Evolutionary conservation across 371 early-diverging fungal species (phyloP).

Genomic region (Paraphysoderma sedebokerense): DNA sequence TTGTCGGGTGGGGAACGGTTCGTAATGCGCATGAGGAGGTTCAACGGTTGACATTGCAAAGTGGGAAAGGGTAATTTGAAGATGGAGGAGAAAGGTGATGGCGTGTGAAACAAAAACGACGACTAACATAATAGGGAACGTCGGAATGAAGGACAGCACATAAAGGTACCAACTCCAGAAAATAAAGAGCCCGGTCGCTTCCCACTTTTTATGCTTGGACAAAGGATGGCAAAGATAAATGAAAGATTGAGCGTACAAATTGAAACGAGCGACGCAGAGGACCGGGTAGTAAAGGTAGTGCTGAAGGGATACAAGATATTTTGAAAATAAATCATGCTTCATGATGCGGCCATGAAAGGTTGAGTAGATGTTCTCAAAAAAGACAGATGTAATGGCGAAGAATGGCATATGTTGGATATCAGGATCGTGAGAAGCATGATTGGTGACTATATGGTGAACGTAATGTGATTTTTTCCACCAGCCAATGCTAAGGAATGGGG

Average conservation of each 20-base stretch:
- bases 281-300: conserved; percentile 73
- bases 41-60: conserved; percentile 88
- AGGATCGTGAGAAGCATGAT: conserved; percentile 82
- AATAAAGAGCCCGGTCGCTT: conserved; percentile 42
- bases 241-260: conserved; percentile 66
- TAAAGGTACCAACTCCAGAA: conserved; percentile 68
- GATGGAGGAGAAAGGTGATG: conserved; percentile 68
- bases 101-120: conserved; percentile 62
- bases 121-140: conserved; percentile 33
- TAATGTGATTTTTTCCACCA: conserved; percentile 96
- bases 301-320: conserved; percentile 57
- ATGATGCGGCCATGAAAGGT: conserved; percentile 73
- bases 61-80: conserved; percentile 90
- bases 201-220: conserved; percentile 17
- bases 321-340: conserved; percentile 55
- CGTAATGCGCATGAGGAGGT: conserved; percentile 31
- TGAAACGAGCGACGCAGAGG: conserved; percentile 78
- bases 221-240: conserved; percentile 27
- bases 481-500: conserved; percentile 44
- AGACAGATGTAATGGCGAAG: conserved; percentile 65
- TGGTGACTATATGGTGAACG: conserved; percentile 83
- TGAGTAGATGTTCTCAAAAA: conserved; percentile 71
- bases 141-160: conserved; percentile 47
- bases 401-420: conserved; percentile 95
- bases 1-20: conserved; percentile 65